Percentiles rank a stretch among this genome's conserved stretches.
phyloP scores from a whole-genome alignment of 1,284 basidiomycete species.

The Rhodotorula glutinis region DNA sequence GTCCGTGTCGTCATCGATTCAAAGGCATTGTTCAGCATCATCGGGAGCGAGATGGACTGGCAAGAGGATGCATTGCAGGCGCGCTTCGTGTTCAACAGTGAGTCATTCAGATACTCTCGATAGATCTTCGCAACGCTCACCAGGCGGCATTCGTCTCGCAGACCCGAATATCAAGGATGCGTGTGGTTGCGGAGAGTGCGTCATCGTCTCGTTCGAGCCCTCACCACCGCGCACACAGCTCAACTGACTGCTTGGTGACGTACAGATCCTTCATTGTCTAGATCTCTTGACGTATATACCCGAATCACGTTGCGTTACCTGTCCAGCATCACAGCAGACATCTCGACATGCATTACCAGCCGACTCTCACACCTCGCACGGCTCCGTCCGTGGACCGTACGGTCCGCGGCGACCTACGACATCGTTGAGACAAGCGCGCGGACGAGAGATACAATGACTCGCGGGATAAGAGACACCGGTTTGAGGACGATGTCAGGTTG shows the following conservation, averaged over 20 bases:
- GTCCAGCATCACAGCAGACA: too few relatives aligned
- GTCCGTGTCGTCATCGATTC: slow-evolving; percentile 93
- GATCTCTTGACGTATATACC: background rate
- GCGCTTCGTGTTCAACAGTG: slow-evolving; percentile 83
- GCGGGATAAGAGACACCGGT: too few relatives aligned
- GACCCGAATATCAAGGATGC: slow-evolving; percentile 66
- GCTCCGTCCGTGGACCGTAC: too few relatives aligned
- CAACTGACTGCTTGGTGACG: background rate
- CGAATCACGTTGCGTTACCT: too few relatives aligned
- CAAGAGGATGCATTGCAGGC: slow-evolving; percentile 86
- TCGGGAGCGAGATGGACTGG: slow-evolving; percentile 99
- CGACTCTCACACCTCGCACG: too few relatives aligned
- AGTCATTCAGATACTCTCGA: slow-evolving; percentile 49
- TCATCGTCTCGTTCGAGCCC: background rate
- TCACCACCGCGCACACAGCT: background rate
- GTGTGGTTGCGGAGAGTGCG: slow-evolving; percentile 85
- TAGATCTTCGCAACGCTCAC: background rate
- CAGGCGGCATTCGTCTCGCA: slow-evolving; percentile 1
- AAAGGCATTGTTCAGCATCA: slow-evolving; percentile 96
- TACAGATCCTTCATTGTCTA: slow-evolving; percentile 35
- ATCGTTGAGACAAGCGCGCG: too few relatives aligned
- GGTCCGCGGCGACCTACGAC: too few relatives aligned
- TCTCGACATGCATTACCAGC: too few relatives aligned
- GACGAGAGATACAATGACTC: too few relatives aligned
- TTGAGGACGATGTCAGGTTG: too few relatives aligned